A percentile compares a stretch with the other conserved stretches of the same genome.
phyloP scores from a whole-genome alignment of 2,329 filamentous ascomycete genomes.

The Colletotrichum theobromicola region DNA sequence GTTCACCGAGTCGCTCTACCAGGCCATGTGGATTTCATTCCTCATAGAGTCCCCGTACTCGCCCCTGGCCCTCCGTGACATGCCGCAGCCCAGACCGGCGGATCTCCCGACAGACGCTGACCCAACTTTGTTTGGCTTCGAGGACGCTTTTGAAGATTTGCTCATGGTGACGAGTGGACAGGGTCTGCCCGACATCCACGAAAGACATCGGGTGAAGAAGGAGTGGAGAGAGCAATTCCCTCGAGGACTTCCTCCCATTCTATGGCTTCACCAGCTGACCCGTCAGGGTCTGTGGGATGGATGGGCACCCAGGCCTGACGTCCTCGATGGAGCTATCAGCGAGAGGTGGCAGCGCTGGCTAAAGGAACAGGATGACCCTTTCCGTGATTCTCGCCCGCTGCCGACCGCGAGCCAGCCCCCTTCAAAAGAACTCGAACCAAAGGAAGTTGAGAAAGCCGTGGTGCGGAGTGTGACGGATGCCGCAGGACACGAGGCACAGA shows the following conservation, averaged over 20 bases:
- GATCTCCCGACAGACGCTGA: conserved; percentile 45
- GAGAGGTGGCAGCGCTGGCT: conserved; percentile 23
- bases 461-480: background rate
- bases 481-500: background rate
- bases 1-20: conserved; percentile 19
- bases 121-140: conserved; percentile 51
- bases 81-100: conserved; percentile 52
- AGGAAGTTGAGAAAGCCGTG: background rate
- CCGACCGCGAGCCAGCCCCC: background rate
- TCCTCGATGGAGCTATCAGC: conserved; percentile 13
- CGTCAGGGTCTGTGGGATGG: conserved; percentile 24
- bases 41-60: conserved; percentile 47
- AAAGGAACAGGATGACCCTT: conserved; percentile 15
- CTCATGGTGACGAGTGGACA: conserved; percentile 50
- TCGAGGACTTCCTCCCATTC: conserved; percentile 42
- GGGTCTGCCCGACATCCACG: conserved; percentile 44
- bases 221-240: conserved; percentile 44
- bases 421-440: background rate
- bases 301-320: conserved; percentile 18
- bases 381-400: background rate
- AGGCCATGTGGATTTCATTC: conserved; percentile 37
- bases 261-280: conserved; percentile 40
- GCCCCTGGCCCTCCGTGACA: conserved; percentile 46
- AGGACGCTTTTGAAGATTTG: conserved; percentile 64
- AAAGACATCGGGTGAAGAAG: conserved; percentile 38